Conservation (phyloP, 805 yeast genomes). For the Lachancea kluyveri region DNA sequence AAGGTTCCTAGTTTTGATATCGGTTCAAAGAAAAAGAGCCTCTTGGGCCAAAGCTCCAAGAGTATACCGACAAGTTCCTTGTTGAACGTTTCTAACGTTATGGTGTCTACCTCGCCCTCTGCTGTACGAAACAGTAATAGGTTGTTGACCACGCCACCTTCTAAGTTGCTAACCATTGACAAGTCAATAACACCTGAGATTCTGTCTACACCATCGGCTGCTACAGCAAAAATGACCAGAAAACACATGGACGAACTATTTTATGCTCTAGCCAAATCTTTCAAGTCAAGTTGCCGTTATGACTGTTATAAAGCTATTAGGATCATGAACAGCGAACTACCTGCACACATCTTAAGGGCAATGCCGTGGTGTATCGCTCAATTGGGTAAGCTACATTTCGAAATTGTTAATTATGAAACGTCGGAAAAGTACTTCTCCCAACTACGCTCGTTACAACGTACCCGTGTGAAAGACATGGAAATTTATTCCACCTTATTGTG, state of each 20-base stretch:
- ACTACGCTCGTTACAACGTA: conserved; percentile 65
- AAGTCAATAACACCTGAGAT: conserved; percentile 6
- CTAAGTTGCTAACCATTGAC: conserved; percentile 15
- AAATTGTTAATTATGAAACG: conserved; percentile 77
- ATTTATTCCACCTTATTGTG: conserved; percentile 83
- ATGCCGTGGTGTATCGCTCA: conserved; percentile 84
- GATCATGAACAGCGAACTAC: conserved; percentile 48
- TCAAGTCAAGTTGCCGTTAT: conserved; percentile 52
- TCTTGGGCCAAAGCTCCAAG: too few relatives aligned
- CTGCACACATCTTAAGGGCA: conserved; percentile 48
- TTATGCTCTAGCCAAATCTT: conserved; percentile 52
- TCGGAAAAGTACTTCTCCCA: conserved; percentile 57
- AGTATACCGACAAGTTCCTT: conserved; percentile 9
- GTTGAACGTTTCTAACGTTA: conserved; percentile 7
- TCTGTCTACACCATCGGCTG: background rate
- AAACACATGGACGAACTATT: conserved; percentile 33
- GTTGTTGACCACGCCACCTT: conserved; percentile 24
- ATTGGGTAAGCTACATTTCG: conserved; percentile 78
- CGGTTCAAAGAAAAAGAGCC: too few relatives aligned
- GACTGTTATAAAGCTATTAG: conserved; percentile 80
- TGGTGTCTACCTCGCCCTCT: conserved; percentile 4
- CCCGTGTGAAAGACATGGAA: conserved; percentile 84
- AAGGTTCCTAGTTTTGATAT: conserved; percentile 12
- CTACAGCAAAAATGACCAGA: conserved; percentile 8
- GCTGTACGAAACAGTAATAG: conserved; percentile 6